Evolutionary conservation across 192 early-diverging fungal genomes (phyloP).

Genomic region (Coemansia sp.): DNA sequence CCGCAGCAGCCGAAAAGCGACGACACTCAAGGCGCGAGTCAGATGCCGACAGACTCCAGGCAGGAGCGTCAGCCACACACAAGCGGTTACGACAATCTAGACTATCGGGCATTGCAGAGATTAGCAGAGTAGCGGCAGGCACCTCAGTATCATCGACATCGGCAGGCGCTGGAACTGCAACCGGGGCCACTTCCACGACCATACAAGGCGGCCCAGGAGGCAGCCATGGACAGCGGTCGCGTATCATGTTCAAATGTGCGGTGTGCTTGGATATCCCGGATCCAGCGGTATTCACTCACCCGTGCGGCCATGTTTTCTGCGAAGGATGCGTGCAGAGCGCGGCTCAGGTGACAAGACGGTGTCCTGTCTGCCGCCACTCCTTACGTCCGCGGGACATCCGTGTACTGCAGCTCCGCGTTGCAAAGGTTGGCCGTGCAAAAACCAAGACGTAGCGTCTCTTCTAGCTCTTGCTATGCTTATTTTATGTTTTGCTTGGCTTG

Average conservation of each 20-base stretch:
- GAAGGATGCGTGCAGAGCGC: slow-evolving; percentile 48
- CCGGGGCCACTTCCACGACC: neutral
- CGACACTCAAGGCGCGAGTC: slow-evolving; percentile 1
- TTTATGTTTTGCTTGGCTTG: too few species aligned
- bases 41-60: slow-evolving; percentile 5
- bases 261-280: slow-evolving; percentile 49
- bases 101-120: neutral
- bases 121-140: neutral
- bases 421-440: slow-evolving; percentile 17
- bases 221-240: slow-evolving; percentile 11
- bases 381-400: slow-evolving; percentile 39
- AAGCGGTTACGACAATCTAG: neutral
- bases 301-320: slow-evolving; percentile 54
- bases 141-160: neutral
- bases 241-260: slow-evolving; percentile 48
- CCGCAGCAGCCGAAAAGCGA: neutral
- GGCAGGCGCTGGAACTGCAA: neutral
- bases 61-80: neutral
- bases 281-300: slow-evolving; percentile 47
- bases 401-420: slow-evolving; percentile 46
- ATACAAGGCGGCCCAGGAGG: neutral
- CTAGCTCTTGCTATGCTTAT: too few species aligned
- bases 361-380: slow-evolving; percentile 47
- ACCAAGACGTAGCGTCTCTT: neutral
- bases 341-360: slow-evolving; percentile 34